These are phyloP conservation scores for Calonectria leucothoes DNA, from an alignment of 2,329 filamentous ascomycete species.

Conservation along the genomic window DNA sequence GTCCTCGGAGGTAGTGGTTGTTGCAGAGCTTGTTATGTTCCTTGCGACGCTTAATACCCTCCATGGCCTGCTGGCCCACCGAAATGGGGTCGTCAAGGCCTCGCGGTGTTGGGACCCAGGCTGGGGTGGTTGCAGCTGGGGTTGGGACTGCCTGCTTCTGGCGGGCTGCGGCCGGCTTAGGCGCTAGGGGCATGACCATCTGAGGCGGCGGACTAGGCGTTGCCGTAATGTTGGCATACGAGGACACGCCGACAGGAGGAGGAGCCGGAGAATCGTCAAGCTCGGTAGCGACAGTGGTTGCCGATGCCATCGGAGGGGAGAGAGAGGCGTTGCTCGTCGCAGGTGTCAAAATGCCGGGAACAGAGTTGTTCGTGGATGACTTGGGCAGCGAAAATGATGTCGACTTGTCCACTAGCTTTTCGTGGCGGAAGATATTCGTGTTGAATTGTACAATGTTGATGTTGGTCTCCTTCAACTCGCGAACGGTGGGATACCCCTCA, in stretches of 20 bases:
- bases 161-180: slow-evolving; percentile 33
- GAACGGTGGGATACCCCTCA: slow-evolving; percentile 64
- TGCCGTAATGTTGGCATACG: slow-evolving; percentile 57
- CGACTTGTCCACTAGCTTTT: slow-evolving; percentile 59
- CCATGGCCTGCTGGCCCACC: slow-evolving; percentile 58
- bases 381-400: slow-evolving; percentile 24
- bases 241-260: slow-evolving; percentile 25
- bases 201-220: slow-evolving; percentile 57
- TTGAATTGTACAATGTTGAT: slow-evolving; percentile 60
- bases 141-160: slow-evolving; percentile 13
- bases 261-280: background rate
- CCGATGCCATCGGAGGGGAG: slow-evolving; percentile 28
- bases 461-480: slow-evolving; percentile 60
- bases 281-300: slow-evolving; percentile 1
- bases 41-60: slow-evolving; percentile 67
- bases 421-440: slow-evolving; percentile 62
- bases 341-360: slow-evolving; percentile 33
- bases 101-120: slow-evolving; percentile 66
- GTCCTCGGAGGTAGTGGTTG: slow-evolving; percentile 69
- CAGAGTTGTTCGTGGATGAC: slow-evolving; percentile 9
- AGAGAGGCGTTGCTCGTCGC: slow-evolving; percentile 40
- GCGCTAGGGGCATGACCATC: slow-evolving; percentile 54
- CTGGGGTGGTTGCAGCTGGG: slow-evolving; percentile 43
- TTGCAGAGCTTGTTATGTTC: slow-evolving; percentile 70
- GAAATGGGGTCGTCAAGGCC: slow-evolving; percentile 65